phyloP scores from a whole-genome alignment of 1,139 yeast species.

The Suhomyces panamericanus region DNA sequence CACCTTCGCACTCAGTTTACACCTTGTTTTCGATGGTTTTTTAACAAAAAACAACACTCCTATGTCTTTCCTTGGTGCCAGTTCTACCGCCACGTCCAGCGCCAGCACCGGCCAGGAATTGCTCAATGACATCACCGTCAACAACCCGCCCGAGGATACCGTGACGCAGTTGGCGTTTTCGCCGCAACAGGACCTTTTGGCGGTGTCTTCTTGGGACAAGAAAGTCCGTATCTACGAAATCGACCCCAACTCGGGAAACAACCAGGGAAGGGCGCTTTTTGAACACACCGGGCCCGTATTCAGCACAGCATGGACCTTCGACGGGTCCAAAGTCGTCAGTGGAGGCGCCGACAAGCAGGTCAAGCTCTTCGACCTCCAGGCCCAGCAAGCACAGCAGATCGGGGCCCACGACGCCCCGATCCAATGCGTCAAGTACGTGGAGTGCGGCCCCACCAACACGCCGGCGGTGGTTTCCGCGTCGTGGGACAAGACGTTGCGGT shows the following conservation, averaged over 20 bases:
- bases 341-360: conserved; percentile 96
- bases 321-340: conserved; percentile 83
- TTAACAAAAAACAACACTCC: neutral
- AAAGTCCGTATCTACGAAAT: conserved; percentile 92
- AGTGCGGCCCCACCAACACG: conserved; percentile 77
- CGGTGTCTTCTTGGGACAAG: conserved; percentile 94
- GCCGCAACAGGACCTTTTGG: conserved; percentile 81
- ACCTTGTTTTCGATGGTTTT: conserved; percentile 1
- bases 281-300: conserved; percentile 92
- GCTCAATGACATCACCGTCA: conserved; percentile 71
- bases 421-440: conserved; percentile 69
- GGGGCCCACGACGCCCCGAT: conserved; percentile 89
- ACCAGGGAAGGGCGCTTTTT: conserved; percentile 85
- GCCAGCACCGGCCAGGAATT: conserved; percentile 68
- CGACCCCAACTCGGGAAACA: conserved; percentile 60
- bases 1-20: neutral
- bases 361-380: conserved; percentile 74
- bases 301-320: conserved; percentile 76
- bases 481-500: conserved; percentile 93
- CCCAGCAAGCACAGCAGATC: conserved; percentile 80
- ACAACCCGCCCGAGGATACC: conserved; percentile 90
- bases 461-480: conserved; percentile 91
- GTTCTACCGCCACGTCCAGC: conserved; percentile 12
- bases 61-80: conserved; percentile 33
- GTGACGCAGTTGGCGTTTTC: conserved; percentile 85